Percentiles rank a stretch among this genome's conserved stretches.
Conservation (phyloP, 306 rosid species). For the Cicer pinnatifidum region DNA sequence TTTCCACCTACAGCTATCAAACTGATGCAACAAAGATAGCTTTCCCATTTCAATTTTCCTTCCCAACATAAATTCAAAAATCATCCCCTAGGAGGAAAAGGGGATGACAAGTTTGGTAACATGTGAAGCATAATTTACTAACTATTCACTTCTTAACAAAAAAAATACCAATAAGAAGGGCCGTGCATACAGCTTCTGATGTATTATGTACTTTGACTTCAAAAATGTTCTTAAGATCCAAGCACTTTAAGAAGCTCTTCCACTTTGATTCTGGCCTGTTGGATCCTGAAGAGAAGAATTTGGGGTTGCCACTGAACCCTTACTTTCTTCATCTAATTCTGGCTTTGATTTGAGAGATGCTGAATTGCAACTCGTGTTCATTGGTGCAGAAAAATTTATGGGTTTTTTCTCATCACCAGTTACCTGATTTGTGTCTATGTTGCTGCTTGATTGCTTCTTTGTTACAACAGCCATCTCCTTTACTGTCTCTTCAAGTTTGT, state of each 20-base stretch:
- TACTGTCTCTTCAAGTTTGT: constrained; percentile 78
- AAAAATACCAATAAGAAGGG: constrained; percentile 1
- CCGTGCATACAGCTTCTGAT: constrained; percentile 14
- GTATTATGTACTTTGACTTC: constrained; percentile 37
- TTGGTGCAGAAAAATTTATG: constrained; percentile 43
- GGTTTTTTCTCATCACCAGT: constrained; percentile 48
- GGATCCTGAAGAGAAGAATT: constrained; percentile 46
- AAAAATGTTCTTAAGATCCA: constrained; percentile 32
- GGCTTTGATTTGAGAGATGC: constrained; percentile 46
- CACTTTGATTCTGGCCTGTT: constrained; percentile 47
- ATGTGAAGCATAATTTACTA: constrained; percentile 16
- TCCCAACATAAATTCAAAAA: constrained; percentile 11
- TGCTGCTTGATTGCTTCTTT: constrained; percentile 51
- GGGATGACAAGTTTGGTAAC: constrained; percentile 3
- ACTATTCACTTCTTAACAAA: constrained; percentile 13
- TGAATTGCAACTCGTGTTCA: constrained; percentile 26
- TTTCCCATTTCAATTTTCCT: constrained; percentile 7
- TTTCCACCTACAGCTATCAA: constrained; percentile 5
- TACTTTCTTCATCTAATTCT: constrained; percentile 44
- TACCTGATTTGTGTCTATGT: constrained; percentile 39
- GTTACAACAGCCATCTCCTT: constrained; percentile 74
- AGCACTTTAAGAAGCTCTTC: constrained; percentile 49
- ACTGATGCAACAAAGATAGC: constrained; percentile 19
- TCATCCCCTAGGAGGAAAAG: background rate
- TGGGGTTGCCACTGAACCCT: constrained; percentile 41